Evolutionary conservation across 306 rosid species (phyloP).

Genomic region (apple (Malus domestica)): ASM211411v1 NC_041802.1:7260501-7261000

Average conservation of each 20-base stretch:
- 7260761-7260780: constrained; percentile 26
- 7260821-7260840: not conserved
- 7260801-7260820: not conserved
- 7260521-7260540: not conserved
- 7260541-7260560: not conserved
- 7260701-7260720: not conserved
- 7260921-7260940: constrained; percentile 91
- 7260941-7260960: constrained; percentile 77
- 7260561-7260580: not conserved
- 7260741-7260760: constrained; percentile 8
- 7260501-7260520: not conserved
- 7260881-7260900: constrained; percentile 14
- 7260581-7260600: not conserved
- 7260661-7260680: constrained; percentile 6
- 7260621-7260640: constrained; percentile 6
- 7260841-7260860: not conserved
- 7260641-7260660: constrained; percentile 2
- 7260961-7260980: constrained; percentile 82
- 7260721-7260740: not conserved
- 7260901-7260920: constrained; percentile 79
- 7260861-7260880: not conserved
- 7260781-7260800: constrained; percentile 23
- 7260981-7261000: constrained; percentile 82
- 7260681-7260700: constrained; percentile 1
- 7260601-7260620: not conserved